A percentile compares a stretch with the other conserved stretches of the same genome.
Evolutionary conservation across 2,329 filamentous ascomycete genomes (phyloP).

Genomic region (Purpureocillium lavendulum): DNA sequence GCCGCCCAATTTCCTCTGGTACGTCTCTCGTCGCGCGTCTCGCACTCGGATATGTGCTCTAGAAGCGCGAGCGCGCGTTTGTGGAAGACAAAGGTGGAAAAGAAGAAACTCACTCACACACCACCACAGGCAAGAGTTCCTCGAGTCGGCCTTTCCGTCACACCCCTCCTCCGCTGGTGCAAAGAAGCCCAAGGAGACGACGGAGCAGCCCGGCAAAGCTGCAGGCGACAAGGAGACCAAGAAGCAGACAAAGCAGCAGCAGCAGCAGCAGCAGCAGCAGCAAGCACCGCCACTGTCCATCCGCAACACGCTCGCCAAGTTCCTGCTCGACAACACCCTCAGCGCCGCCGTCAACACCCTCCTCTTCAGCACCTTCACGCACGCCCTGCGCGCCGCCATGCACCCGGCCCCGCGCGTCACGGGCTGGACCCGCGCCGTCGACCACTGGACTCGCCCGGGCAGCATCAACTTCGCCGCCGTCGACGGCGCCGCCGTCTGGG

Average conservation of each 20-base stretch:
- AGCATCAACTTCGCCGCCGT: conserved; percentile 37
- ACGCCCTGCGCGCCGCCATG: conserved; percentile 46
- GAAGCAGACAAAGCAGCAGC: conserved; percentile 8
- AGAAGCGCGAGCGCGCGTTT: too few relatives aligned
- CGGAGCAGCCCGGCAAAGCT: conserved; percentile 4
- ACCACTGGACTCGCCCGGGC: conserved; percentile 27
- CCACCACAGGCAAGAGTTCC: conserved; percentile 55
- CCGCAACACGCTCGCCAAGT: conserved; percentile 58
- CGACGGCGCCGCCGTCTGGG: conserved; percentile 34
- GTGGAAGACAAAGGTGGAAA: too few relatives aligned
- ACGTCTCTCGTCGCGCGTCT: conserved; percentile 14
- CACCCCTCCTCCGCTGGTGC: conserved; percentile 26
- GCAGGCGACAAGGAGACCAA: conserved; percentile 13
- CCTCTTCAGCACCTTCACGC: conserved; percentile 52
- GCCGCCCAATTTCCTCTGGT: conserved; percentile 81
- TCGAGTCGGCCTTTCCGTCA: conserved; percentile 69
- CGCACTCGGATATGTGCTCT: too few relatives aligned
- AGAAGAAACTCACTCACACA: conserved; percentile 8
- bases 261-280: not conserved
- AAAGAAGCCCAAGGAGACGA: too few relatives aligned
- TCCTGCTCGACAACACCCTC: conserved; percentile 59
- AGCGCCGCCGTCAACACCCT: conserved; percentile 58
- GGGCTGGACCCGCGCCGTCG: conserved; percentile 23
- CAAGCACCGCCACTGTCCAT: conserved; percentile 35
- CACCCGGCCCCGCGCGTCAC: conserved; percentile 26